Percentiles rank a stretch among this genome's conserved stretches.
phyloP scores from a whole-genome alignment of 345 rosid species.

The Streptanthus diversifolius region DNA sequence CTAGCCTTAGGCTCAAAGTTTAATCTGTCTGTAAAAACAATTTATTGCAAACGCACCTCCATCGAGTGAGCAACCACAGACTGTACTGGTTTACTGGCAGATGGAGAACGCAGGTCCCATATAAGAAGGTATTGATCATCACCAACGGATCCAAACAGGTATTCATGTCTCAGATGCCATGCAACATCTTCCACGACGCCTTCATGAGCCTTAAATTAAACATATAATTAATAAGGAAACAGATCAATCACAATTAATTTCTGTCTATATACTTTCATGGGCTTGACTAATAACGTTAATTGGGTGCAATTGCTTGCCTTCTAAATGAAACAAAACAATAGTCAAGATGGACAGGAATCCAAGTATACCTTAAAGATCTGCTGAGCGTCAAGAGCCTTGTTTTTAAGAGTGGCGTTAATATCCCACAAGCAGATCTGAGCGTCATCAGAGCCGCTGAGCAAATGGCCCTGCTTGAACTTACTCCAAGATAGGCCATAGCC shows the following conservation, averaged over 20 bases:
- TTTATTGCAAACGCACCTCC: constrained; percentile 54
- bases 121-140: constrained; percentile 89
- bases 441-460: constrained; percentile 97
- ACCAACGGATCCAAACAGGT: constrained; percentile 97
- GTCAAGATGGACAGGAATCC: background rate
- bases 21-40: background rate
- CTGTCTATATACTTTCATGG: background rate
- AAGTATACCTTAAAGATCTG: constrained; percentile 67
- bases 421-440: constrained; percentile 99
- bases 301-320: background rate
- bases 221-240: background rate
- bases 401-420: constrained; percentile 69
- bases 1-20: background rate
- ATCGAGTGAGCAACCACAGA: constrained; percentile 95
- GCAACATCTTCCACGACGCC: constrained; percentile 99
- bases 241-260: background rate
- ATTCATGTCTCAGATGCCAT: constrained; percentile 95
- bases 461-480: constrained; percentile 83
- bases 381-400: constrained; percentile 78
- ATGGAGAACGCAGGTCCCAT: constrained; percentile 87
- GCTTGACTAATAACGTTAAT: background rate
- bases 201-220: constrained; percentile 70
- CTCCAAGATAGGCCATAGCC: constrained; percentile 99
- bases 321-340: constrained; percentile 3
- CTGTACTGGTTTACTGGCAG: constrained; percentile 69